Base-by-base conservation (phyloP, 352 stramenopile genomes). In the Phytopythium montanum region DNA sequence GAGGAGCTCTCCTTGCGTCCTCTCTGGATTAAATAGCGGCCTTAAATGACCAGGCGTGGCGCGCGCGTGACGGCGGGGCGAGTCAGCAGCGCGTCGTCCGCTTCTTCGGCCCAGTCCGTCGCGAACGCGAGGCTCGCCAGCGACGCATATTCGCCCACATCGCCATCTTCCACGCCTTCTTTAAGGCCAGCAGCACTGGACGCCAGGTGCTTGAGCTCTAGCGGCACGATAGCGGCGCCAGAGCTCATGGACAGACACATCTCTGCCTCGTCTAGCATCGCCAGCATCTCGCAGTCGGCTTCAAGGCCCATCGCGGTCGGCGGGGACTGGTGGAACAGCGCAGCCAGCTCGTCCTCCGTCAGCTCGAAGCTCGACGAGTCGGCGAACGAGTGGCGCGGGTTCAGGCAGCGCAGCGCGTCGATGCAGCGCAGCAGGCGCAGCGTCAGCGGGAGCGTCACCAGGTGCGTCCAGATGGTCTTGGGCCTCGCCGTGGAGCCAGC, bases 341-440 rank as follows among this genome's bases (percentile, higher is more conserved):
- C 63, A 19, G 64, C 56, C 21, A 91, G 66, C 36, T 92, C 85
- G 52, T 88, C 76, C 29, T 92, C 76, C 5, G 69, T 76, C 2
- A 92, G 68, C 51, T 92, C 76, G 54, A 94, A 92, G 46, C 74
- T 87, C 1, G 82, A 91, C 29, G 73, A 72, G 64, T 94, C 81
- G 0, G 79, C 80, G 52, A 92, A 94, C 39, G 71, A 60, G 13
- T 82, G 58, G n/a, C 73, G 46, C 21, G 49, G 69, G 25, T 68
- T 72, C 26, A 78, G 55, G 28, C 75, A 72, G 21, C 65, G 75
- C 36, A 92, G 79, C 2, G 79, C 86, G 59, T 94, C 85, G 50
- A 94, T 90, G 59, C 85, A 94, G 36, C 85, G 82, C 65, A 88
- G 75, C 58, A 94, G 69, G 4, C 85, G 82, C 31, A 94, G 63